These are phyloP conservation scores for Neoboletus subvelutipes DNA, from an alignment of 768 basidiomycete species.

Conservation along the genomic window DNA sequence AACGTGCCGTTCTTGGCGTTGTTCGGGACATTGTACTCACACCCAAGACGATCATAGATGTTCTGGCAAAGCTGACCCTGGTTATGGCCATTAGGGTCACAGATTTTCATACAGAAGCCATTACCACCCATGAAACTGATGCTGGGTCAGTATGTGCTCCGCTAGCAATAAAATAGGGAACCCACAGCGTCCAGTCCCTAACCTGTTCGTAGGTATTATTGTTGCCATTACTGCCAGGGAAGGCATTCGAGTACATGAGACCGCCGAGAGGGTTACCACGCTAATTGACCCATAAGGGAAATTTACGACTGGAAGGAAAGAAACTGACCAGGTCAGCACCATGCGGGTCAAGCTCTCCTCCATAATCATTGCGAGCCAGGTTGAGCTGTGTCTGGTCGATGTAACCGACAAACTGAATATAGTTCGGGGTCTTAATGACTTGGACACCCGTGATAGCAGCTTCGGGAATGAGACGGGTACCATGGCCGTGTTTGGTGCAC, in stretches of 20 bases:
- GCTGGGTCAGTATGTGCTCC: slow-evolving; percentile 10
- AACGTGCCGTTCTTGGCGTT: slow-evolving; percentile 57
- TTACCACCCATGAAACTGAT: slow-evolving; percentile 66
- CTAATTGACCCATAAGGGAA: slow-evolving; percentile 32
- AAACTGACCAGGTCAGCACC: slow-evolving; percentile 59
- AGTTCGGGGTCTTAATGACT: slow-evolving; percentile 56
- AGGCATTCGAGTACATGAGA: slow-evolving; percentile 63
- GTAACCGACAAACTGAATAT: slow-evolving; percentile 61
- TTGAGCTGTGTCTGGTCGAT: slow-evolving; percentile 65
- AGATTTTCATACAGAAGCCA: slow-evolving; percentile 70
- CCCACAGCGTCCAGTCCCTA: slow-evolving; percentile 67
- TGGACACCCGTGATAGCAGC: slow-evolving; percentile 67
- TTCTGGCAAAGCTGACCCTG: slow-evolving; percentile 63
- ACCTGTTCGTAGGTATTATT: slow-evolving; percentile 52
- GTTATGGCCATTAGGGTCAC: slow-evolving; percentile 56
- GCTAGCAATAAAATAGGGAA: not conserved
- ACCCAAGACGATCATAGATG: slow-evolving; percentile 74
- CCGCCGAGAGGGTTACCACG: slow-evolving; percentile 83
- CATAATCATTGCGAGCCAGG: slow-evolving; percentile 52
- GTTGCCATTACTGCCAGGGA: slow-evolving; percentile 43
- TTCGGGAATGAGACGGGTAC: slow-evolving; percentile 70
- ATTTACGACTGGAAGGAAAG: slow-evolving; percentile 13
- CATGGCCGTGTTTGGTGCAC: slow-evolving; percentile 70
- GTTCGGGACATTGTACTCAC: slow-evolving; percentile 70
- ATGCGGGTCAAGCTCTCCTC: slow-evolving; percentile 78